These are phyloP conservation scores for Zygosaccharomyces sapae DNA, from an alignment of 1,139 yeast species.

Conservation along the genomic window DNA sequence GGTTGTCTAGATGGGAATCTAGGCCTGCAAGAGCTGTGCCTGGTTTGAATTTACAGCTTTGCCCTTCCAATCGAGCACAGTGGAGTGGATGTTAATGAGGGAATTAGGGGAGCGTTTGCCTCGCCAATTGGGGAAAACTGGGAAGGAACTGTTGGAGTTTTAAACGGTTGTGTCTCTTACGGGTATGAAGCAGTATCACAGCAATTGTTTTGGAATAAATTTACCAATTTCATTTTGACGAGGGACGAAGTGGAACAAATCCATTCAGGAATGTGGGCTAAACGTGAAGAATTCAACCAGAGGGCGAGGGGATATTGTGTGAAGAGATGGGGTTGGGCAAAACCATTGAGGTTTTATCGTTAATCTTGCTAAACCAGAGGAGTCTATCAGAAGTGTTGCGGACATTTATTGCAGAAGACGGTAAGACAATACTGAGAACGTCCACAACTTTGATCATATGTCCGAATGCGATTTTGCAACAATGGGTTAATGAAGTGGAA, in stretches of 20 bases:
- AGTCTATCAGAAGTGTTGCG: conserved; percentile 34
- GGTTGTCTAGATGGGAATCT: conserved; percentile 7
- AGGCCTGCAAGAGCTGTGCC: conserved; percentile 5
- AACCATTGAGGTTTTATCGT: conserved; percentile 74
- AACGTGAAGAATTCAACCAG: conserved; percentile 3
- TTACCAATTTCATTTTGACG: conserved; percentile 30
- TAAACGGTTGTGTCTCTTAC: conserved; percentile 29
- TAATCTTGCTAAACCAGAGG: conserved; percentile 55
- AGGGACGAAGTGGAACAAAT: conserved; percentile 15
- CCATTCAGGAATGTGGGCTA: conserved; percentile 9
- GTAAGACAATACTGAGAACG: conserved; percentile 43
- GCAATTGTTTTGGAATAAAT: conserved; percentile 31
- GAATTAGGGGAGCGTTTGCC: conserved; percentile 17
- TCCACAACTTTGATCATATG: conserved; percentile 78
- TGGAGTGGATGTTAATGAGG: conserved; percentile 34
- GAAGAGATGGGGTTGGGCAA: conserved; percentile 98
- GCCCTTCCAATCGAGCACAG: conserved; percentile 33
- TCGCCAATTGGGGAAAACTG: not conserved
- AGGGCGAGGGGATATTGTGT: conserved; percentile 68
- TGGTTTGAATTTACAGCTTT: conserved; percentile 19
- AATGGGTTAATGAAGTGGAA: conserved; percentile 75
- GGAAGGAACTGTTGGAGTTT: conserved; percentile 14
- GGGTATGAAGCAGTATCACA: conserved; percentile 26
- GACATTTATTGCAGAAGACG: conserved; percentile 15
- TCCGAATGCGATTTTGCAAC: conserved; percentile 75